Evolutionary conservation across 345 rosid species (phyloP), one percentile per base, ranked within the genome.

Genomic region (Erysimum cheiranthoides): DNA sequence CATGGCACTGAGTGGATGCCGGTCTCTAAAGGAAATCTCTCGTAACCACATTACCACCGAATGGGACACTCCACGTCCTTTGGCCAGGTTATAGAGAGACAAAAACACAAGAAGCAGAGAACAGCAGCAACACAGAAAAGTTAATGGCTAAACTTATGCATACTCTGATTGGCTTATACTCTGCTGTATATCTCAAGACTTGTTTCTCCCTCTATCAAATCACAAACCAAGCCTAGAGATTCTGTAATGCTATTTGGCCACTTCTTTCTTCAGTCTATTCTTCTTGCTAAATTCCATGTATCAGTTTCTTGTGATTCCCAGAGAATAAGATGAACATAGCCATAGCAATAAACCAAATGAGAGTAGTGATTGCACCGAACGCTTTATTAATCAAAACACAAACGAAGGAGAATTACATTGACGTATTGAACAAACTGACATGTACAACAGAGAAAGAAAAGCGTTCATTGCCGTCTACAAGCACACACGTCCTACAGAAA

Each of bases 1-100:
- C 31, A 93, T 91, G 98, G 93, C 97, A 12, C 73, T 93, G 47
- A 86, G 93, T 66, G 97, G 98, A 0, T 93, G 98, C 82, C 82
- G 88, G 53, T 88, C 97, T 6, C 87, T 93, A 25, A 87, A 70
- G 68, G 98, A 93, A 83, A 93, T 91, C 73, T 87, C 89, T 53
- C 97, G 97, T 2, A 30, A 86, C 53, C 98, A 88, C 87, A 85
- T 93, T 4, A 58, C 76, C 46, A 72, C 98, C 0, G 96, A 91
- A 10, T 87, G 96, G 93, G 96, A 91, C 60, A 61, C 21, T 70
- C 92, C 91, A 50, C 80, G 59, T 0, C 71, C 69, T 76, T 6
- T 13, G 4, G 83, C 93, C 45, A 85, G 84, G 77, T 75, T 85
- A 66, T 86, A 80, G 81, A 69, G 13, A 60, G 49, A 8, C 21